These are phyloP conservation scores for Zelopaecilomyces penicillatus DNA, from an alignment of 2,329 filamentous ascomycete genomes.

Conservation along the genomic window DNA sequence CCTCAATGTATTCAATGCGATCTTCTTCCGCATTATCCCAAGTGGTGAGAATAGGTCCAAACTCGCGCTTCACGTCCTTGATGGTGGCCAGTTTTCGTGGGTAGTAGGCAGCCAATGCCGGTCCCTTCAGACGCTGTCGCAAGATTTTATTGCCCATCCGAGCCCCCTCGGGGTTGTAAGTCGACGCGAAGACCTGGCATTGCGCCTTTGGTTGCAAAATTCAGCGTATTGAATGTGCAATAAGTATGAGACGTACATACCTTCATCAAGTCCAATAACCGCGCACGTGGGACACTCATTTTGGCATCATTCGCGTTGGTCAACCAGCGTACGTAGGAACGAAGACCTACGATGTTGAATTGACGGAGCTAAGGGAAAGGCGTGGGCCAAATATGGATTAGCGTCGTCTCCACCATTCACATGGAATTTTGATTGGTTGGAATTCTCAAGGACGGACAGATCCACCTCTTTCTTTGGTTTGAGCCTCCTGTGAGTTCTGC, in stretches of 20 bases:
- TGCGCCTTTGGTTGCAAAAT: constrained; percentile 52
- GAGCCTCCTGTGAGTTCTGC: too few species aligned
- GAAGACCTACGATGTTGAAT: constrained; percentile 13
- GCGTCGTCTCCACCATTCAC: too few species aligned
- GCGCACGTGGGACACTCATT: constrained; percentile 55
- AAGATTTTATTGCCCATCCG: constrained; percentile 89
- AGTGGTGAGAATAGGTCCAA: constrained; percentile 56
- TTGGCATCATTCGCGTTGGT: constrained; percentile 28
- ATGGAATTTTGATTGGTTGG: too few species aligned
- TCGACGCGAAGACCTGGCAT: constrained; percentile 86
- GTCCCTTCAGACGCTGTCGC: constrained; percentile 79
- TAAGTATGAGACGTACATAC: constrained; percentile 32
- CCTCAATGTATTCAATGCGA: constrained; percentile 65
- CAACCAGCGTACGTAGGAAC: too few species aligned
- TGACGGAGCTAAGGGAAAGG: constrained; percentile 11
- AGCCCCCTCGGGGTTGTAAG: constrained; percentile 75
- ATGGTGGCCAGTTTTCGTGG: constrained; percentile 66
- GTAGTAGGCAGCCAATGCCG: constrained; percentile 78
- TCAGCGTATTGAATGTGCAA: not conserved
- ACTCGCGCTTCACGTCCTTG: constrained; percentile 62
- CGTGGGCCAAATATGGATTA: constrained; percentile 4
- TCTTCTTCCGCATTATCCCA: constrained; percentile 73
- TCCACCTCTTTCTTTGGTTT: too few species aligned
- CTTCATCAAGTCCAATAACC: constrained; percentile 69
- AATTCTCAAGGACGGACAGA: too few species aligned